Conservation (phyloP, 75 land plant genomes). For the Selaginella tamariscina region DNA sequence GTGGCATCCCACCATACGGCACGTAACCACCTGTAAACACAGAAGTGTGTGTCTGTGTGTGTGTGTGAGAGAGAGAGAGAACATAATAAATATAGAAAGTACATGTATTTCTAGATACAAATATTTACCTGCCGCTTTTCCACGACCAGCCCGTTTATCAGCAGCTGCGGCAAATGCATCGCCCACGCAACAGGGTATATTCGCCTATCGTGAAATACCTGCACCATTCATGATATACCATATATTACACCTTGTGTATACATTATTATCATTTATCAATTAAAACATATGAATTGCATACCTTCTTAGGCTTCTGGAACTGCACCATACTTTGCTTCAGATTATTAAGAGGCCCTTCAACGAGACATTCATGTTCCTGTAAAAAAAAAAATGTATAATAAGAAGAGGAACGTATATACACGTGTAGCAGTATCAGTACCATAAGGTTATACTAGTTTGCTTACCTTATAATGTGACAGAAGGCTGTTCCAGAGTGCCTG, state of each 20-base stretch:
- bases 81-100: not conserved
- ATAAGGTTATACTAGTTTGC: too few relatives aligned
- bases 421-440: too few relatives aligned
- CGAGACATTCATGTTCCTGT: conserved; percentile 95
- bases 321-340: conserved; percentile 99
- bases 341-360: conserved; percentile 96
- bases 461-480: conserved; percentile 95
- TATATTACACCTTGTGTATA: too few relatives aligned
- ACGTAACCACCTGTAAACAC: conserved; percentile 36
- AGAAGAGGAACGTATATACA: not conserved
- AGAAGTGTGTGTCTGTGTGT: not conserved
- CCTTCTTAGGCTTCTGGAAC: conserved; percentile 99
- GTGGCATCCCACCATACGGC: conserved; percentile 37
- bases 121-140: not conserved
- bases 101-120: not conserved
- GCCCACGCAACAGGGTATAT: conserved; percentile 44
- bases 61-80: not conserved
- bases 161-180: conserved; percentile 48
- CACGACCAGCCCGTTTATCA: conserved; percentile 50
- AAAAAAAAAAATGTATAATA: not conserved
- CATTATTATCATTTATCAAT: too few relatives aligned
- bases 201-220: conserved; percentile 82
- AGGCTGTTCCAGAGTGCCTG: conserved; percentile 94
- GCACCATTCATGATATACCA: not conserved
- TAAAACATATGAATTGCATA: conserved; percentile 13